Percentiles rank a stretch among this genome's conserved stretches.
These are phyloP conservation scores for Akanthomyces uredinophilus DNA, from an alignment of 2,329 filamentous ascomycete species.

Conservation along the genomic window DNA sequence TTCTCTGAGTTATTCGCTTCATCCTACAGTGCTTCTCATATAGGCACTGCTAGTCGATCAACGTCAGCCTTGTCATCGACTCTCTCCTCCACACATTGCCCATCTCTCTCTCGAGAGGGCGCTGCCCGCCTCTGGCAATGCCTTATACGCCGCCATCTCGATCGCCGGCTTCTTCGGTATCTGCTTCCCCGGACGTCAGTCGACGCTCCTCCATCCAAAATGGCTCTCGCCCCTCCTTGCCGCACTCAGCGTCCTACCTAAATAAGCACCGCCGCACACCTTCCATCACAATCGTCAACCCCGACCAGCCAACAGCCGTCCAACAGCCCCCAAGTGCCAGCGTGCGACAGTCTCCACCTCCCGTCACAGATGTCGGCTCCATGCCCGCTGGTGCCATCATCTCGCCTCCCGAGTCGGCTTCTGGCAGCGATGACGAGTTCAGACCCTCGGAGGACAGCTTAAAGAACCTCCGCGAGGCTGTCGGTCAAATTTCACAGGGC, in stretches of 20 bases:
- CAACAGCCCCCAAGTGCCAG: slow-evolving; percentile 41
- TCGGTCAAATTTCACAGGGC: slow-evolving; percentile 64
- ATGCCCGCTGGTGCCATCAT: slow-evolving; percentile 83
- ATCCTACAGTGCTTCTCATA: slow-evolving; percentile 14
- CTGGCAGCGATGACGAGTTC: slow-evolving; percentile 77
- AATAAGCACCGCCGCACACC: slow-evolving; percentile 57
- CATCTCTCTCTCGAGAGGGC: background rate
- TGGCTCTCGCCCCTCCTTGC: slow-evolving; percentile 48
- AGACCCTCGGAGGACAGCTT: slow-evolving; percentile 45
- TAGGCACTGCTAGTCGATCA: slow-evolving; percentile 9
- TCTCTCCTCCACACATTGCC: background rate
- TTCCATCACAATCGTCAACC: slow-evolving; percentile 33
- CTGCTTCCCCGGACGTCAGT: slow-evolving; percentile 51
- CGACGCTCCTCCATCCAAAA: slow-evolving; percentile 54
- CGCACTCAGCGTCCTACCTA: slow-evolving; percentile 62
- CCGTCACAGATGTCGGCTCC: slow-evolving; percentile 62
- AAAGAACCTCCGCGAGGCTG: slow-evolving; percentile 73
- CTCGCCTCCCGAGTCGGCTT: slow-evolving; percentile 83
- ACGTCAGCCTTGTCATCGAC: background rate
- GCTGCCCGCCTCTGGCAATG: slow-evolving; percentile 50
- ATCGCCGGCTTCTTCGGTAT: slow-evolving; percentile 56
- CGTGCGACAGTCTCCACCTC: slow-evolving; percentile 79
- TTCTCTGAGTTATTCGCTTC: background rate
- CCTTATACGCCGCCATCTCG: slow-evolving; percentile 79
- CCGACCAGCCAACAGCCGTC: slow-evolving; percentile 45